Evolutionary conservation across 345 rosid species (phyloP).

Genomic region (Cardamine resedifolia): DNA sequence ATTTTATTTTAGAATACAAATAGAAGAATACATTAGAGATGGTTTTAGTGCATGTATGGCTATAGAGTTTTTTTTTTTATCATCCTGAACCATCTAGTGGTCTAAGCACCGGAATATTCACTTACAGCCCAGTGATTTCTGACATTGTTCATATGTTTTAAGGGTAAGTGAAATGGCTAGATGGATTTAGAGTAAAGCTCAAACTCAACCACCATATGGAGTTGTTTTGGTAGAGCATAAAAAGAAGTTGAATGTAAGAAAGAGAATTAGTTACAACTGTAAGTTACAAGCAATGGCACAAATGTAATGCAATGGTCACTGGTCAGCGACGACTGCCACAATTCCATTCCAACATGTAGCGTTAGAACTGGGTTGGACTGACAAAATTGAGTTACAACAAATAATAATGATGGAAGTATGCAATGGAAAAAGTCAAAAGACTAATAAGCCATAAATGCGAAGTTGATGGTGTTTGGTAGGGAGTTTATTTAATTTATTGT

Average conservation of each 20-base stretch:
- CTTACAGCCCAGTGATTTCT: neutral
- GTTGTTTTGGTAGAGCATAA: constrained; percentile 23
- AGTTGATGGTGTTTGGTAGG: constrained; percentile 34
- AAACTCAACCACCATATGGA: constrained; percentile 17
- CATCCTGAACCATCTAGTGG: neutral
- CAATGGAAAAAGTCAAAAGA: constrained; percentile 8
- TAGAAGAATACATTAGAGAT: too few species aligned
- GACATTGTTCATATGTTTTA: neutral
- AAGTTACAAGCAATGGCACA: constrained; percentile 20
- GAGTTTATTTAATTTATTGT: constrained; percentile 16
- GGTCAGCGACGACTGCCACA: constrained; percentile 31
- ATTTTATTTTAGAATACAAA: too few species aligned
- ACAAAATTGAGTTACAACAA: constrained; percentile 18
- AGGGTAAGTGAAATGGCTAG: neutral
- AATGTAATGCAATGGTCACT: constrained; percentile 23
- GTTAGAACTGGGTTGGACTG: constrained; percentile 28
- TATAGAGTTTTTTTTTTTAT: neutral
- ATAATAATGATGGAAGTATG: neutral
- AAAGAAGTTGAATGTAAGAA: constrained; percentile 18
- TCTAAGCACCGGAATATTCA: neutral
- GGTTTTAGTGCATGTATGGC: neutral
- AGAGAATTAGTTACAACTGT: constrained; percentile 23
- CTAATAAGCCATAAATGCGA: constrained; percentile 33
- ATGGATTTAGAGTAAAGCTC: neutral
- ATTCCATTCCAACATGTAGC: constrained; percentile 26